Base-by-base conservation (phyloP, 495 filamentous ascomycete species). In the Lepraria neglecta region DNA sequence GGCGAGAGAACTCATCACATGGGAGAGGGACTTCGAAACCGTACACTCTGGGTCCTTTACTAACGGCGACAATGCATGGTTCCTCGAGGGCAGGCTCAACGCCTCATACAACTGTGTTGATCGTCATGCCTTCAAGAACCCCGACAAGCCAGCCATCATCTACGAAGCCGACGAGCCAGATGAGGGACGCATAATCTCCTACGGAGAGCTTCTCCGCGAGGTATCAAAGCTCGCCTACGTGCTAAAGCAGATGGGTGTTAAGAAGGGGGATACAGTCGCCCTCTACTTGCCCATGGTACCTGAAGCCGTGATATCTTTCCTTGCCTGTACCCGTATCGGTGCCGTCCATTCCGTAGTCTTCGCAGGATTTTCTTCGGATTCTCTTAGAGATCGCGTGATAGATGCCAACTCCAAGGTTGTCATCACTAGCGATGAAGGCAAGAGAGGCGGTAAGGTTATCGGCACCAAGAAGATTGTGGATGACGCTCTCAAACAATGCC, bases 391-490 rank as follows among this genome's bases (percentile, higher is more conserved):
- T 74, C 94, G 94, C 73, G 92, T 97, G 61, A 76, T 92, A 45
- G 94, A 99, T 71, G 94, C 88, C 56, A 74, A 88, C 53, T 92
- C 87, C 69, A 92, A 85, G 74, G 88, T 97, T 42, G 88, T 97
- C 71, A 96, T 99, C 69, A 97, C 95, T 42, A 87, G 90, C 21
- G 94, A 97, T 71, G 95, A 97, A 81, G 95, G 94, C 67, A 95
- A 92, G 82, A 88, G 95, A 68, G 94, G 95, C 70, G 94, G 94
- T 61, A 99, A 97, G 80, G 75, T 95, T 64, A 97, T 99, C 69
- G 91, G 91, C 55, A 97, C 95, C 60, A 97, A 99, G 85, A 94
- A 94, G 80, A 97, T 99, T 72, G 94, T 97, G 58, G 94, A 99
- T 69, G 95, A 97, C 73, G 94, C 94, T 47, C 83, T 99, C 55